Evolutionary conservation across 176 grass and related monocot species (phyloP), one percentile per base, ranked within the genome.

Genomic region (Panicum miliaceum): DNA sequence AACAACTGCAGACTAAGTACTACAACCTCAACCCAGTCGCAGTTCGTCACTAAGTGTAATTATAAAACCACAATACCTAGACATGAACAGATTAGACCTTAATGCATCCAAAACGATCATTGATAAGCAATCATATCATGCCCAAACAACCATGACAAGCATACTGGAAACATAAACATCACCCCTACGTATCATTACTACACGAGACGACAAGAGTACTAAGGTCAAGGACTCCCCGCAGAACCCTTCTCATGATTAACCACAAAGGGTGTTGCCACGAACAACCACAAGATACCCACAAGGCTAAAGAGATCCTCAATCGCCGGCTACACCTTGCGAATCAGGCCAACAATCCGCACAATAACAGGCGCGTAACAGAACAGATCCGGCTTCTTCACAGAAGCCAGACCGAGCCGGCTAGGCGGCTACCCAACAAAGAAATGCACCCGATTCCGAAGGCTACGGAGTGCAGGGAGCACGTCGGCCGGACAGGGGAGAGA

Each of bases 381-480:
- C 60, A 40, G 77, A 89, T 81, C 78, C 71, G 15, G 35, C 52
- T 12, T 34, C 41, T 18, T 46, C 7, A 15, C 2, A 18, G n/a
- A 66, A 76, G 23, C 8, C 18, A 71, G 19, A 51, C 61, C 2
- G 27, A 20, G 32, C 41, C 23, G 8, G 35, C 69, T 45, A 45
- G 42, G 42, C 42, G 42, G 42, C 16, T 71, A 71, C 53, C 11
- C 0, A 19, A 48, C 9, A 12, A 53, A 62, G 23, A 81, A 58
- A 81, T 27, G 69, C 59, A 52, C 32, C 6, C 45, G 45, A 16
- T 36, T 51, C 5, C 2, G 48, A 40, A 12, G 11, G 61, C 3
- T 4, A 66, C 14, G 12, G 25, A 2, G 35, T 15, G 45, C 34
- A 10, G 20, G 36, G 18, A 29, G 62, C n/a, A 41, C 16, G 18